Conservation (phyloP, 2,329 filamentous ascomycete species). For the Paecilomyces niveus region DNA sequence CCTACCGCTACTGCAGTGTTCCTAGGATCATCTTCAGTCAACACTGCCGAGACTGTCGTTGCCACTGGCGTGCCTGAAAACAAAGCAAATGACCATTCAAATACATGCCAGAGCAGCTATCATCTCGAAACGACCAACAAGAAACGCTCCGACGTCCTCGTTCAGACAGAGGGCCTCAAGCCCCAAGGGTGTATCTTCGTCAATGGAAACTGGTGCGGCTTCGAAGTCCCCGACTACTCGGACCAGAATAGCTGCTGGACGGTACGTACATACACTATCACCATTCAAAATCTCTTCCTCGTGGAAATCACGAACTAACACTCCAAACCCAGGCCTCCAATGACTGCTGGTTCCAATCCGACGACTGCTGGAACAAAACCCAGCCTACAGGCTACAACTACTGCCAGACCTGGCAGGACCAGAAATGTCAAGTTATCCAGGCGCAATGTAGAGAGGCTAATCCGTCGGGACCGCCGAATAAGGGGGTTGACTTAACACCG, state of each 20-base stretch:
- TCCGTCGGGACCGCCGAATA: conserved; percentile 38
- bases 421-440: conserved; percentile 49
- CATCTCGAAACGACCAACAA: conserved; percentile 2
- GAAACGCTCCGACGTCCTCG: conserved; percentile 4
- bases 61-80: not conserved
- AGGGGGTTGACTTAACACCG: conserved; percentile 32
- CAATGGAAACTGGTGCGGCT: conserved; percentile 67
- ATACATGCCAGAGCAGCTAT: too few species aligned
- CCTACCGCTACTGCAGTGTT: too few species aligned
- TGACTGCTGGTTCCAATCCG: conserved; percentile 53
- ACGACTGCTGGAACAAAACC: conserved; percentile 52
- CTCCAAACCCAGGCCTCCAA: conserved; percentile 30
- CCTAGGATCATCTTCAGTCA: too few species aligned
- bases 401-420: conserved; percentile 54
- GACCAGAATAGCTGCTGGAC: conserved; percentile 55
- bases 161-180: conserved; percentile 45
- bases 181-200: conserved; percentile 54
- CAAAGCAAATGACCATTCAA: not conserved
- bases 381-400: conserved; percentile 53
- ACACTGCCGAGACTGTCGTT: too few species aligned
- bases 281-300: not conserved
- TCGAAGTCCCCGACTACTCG: conserved; percentile 52
- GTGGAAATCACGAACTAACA: not conserved
- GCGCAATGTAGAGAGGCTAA: conserved; percentile 33
- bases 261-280: conserved; percentile 20